A percentile compares a stretch with the other conserved stretches of the same genome.
These are phyloP conservation scores for Arabidopsis lyrata DNA, from an alignment of 441 rosid species.

Conservation along the genomic window DNA sequence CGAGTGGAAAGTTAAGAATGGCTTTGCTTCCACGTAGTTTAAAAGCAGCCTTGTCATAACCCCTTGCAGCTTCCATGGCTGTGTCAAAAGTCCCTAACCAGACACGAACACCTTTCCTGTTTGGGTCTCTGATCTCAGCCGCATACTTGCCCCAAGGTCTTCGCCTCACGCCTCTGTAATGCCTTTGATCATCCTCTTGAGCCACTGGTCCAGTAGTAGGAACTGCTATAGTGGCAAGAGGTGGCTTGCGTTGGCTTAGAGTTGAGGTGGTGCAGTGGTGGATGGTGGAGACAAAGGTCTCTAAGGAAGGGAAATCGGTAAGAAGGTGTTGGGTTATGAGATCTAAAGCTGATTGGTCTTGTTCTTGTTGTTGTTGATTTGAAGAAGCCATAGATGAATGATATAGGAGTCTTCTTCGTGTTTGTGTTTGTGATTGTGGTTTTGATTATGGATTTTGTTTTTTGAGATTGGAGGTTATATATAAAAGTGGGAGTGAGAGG, in stretches of 20 bases:
- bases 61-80: conserved; percentile 62
- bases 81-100: conserved; percentile 71
- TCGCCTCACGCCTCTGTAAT: conserved; percentile 62
- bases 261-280: conserved; percentile 42
- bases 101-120: conserved; percentile 58
- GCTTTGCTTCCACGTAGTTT: conserved; percentile 65
- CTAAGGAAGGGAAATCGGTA: conserved; percentile 54
- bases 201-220: not conserved
- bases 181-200: conserved; percentile 48
- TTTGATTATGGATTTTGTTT: not conserved
- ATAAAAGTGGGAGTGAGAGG: conserved; percentile 25
- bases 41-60: conserved; percentile 63
- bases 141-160: conserved; percentile 70
- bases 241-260: conserved; percentile 67
- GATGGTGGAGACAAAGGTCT: conserved; percentile 41
- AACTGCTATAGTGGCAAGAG: conserved; percentile 53
- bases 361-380: conserved; percentile 36
- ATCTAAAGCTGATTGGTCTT: conserved; percentile 54
- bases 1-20: conserved; percentile 68
- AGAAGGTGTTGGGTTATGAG: conserved; percentile 68
- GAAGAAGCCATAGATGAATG: conserved; percentile 25
- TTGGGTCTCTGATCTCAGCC: conserved; percentile 71
- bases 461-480: conserved; percentile 6
- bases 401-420: not conserved
- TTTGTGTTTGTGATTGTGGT: too few relatives aligned